Percentiles rank a stretch among this genome's conserved stretches.
These are phyloP conservation scores for Salix dunnii DNA, from an alignment of 345 rosid species.

Conservation along the genomic window DNA sequence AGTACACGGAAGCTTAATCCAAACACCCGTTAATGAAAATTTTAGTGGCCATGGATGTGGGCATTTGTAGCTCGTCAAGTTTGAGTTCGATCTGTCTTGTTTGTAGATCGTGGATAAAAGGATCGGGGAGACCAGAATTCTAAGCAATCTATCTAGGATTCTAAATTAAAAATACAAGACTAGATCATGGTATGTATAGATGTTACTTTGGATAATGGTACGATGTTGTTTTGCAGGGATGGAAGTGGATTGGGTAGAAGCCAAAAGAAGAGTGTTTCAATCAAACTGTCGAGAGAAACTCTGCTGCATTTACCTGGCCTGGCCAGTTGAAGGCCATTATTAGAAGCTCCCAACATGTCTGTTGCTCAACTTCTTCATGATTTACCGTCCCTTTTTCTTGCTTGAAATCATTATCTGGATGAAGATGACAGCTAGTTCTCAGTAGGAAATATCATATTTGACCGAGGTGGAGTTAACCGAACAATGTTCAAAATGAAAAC, in stretches of 20 bases:
- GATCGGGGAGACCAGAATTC: neutral
- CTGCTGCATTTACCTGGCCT: no score
- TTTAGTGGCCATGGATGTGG: neutral
- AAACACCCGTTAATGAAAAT: no score
- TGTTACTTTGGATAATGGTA: no score
- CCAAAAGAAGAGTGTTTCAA: no score
- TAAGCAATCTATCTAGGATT: neutral
- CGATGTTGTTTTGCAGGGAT: no score
- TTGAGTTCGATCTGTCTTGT: neutral
- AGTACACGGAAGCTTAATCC: no score
- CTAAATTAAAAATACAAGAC: no score
- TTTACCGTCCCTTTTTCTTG: neutral
- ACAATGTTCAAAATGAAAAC: no score
- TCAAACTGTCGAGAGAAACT: no score
- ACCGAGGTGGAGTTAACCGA: neutral
- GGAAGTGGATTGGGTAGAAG: no score
- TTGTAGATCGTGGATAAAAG: neutral
- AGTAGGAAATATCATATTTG: neutral
- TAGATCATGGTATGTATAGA: no score
- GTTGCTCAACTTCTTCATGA: no score
- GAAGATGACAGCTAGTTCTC: neutral
- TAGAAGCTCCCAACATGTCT: neutral
- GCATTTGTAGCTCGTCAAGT: neutral
- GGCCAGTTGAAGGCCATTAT: neutral
- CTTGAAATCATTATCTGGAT: neutral